A percentile compares a stretch with the other conserved stretches of the same genome.
Conservation (phyloP, 495 filamentous ascomycete genomes). For the Bacidia gigantensis region DNA sequence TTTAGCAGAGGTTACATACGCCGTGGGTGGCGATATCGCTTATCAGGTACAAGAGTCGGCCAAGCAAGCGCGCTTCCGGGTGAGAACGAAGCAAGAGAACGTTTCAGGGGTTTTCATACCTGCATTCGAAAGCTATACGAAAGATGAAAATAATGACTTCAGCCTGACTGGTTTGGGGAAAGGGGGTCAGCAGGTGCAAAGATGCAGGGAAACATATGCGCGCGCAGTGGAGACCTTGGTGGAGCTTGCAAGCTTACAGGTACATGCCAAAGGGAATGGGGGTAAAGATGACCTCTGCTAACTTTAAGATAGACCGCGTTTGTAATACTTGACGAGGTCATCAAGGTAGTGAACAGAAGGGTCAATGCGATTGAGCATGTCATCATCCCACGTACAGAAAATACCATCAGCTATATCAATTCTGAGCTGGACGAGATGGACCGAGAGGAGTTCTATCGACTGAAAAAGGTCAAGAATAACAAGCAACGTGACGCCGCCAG, state of each 20-base stretch:
- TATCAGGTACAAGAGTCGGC: slow-evolving; percentile 97
- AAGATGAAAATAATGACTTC: slow-evolving; percentile 90
- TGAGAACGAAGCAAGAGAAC: slow-evolving; percentile 94
- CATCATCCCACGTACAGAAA: slow-evolving; percentile 95
- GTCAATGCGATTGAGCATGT: slow-evolving; percentile 98
- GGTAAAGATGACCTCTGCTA: background rate
- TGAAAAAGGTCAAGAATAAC: slow-evolving; percentile 94
- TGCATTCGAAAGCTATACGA: slow-evolving; percentile 76
- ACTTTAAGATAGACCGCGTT: slow-evolving; percentile 83
- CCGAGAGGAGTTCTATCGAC: slow-evolving; percentile 92
- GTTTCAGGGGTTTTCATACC: slow-evolving; percentile 92
- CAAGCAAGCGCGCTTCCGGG: slow-evolving; percentile 78
- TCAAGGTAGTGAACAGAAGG: slow-evolving; percentile 97
- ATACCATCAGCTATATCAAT: slow-evolving; percentile 99
- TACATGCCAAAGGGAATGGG: slow-evolving; percentile 15
- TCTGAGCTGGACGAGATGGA: slow-evolving; percentile 96
- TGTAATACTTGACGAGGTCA: slow-evolving; percentile 94
- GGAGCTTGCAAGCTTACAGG: slow-evolving; percentile 86
- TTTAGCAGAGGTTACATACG: slow-evolving; percentile 93
- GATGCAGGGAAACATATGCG: slow-evolving; percentile 92
- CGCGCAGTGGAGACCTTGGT: slow-evolving; percentile 93
- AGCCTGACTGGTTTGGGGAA: slow-evolving; percentile 91
- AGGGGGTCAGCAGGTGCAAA: slow-evolving; percentile 92
- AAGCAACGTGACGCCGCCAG: slow-evolving; percentile 60
- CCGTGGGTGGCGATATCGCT: slow-evolving; percentile 86